A percentile compares a stretch with the other conserved stretches of the same genome.
These are phyloP conservation scores for Excoecaria agallocha DNA, from an alignment of 345 rosid genomes.

Conservation along the genomic window DNA sequence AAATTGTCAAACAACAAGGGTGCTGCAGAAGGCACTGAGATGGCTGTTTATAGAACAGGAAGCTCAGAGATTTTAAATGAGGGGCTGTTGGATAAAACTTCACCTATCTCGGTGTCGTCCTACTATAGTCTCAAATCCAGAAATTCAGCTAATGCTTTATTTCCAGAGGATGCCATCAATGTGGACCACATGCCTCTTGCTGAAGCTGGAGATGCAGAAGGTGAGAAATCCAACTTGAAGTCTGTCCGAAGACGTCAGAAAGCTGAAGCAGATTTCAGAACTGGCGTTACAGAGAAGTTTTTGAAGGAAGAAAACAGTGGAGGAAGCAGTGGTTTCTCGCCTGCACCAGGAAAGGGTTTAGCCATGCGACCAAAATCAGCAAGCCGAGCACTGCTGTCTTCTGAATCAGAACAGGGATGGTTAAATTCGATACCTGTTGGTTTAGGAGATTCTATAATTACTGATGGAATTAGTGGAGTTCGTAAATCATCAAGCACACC, in stretches of 20 bases:
- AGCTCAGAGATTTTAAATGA: slow-evolving; percentile 21
- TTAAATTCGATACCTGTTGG: slow-evolving; percentile 34
- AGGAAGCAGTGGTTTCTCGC: slow-evolving; percentile 38
- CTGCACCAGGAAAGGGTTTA: slow-evolving; percentile 56
- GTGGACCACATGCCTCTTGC: slow-evolving; percentile 32
- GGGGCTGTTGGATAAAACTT: slow-evolving; percentile 26
- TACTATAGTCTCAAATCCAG: slow-evolving; percentile 21
- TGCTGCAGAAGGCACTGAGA: slow-evolving; percentile 49
- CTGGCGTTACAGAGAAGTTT: slow-evolving; percentile 49
- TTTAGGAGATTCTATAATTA: slow-evolving; percentile 35
- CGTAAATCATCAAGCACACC: slow-evolving; percentile 82
- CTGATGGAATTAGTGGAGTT: slow-evolving; percentile 42
- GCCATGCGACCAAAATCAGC: slow-evolving; percentile 68
- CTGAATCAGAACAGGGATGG: slow-evolving; percentile 47
- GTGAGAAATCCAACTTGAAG: slow-evolving; percentile 41
- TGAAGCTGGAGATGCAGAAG: slow-evolving; percentile 39
- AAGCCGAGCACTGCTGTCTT: slow-evolving; percentile 28
- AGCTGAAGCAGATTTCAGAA: slow-evolving; percentile 33
- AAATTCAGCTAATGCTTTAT: slow-evolving; percentile 23
- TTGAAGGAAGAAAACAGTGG: slow-evolving; percentile 56
- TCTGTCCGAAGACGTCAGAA: slow-evolving; percentile 51
- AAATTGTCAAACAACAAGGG: slow-evolving; percentile 31
- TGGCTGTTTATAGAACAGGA: slow-evolving; percentile 44
- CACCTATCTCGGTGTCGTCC: slow-evolving; percentile 27
- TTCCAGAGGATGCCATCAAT: slow-evolving; percentile 24